A percentile compares a stretch with the other conserved stretches of the same genome.
Conservation (phyloP, 345 rosid species). For the Linum lewisii region DNA sequence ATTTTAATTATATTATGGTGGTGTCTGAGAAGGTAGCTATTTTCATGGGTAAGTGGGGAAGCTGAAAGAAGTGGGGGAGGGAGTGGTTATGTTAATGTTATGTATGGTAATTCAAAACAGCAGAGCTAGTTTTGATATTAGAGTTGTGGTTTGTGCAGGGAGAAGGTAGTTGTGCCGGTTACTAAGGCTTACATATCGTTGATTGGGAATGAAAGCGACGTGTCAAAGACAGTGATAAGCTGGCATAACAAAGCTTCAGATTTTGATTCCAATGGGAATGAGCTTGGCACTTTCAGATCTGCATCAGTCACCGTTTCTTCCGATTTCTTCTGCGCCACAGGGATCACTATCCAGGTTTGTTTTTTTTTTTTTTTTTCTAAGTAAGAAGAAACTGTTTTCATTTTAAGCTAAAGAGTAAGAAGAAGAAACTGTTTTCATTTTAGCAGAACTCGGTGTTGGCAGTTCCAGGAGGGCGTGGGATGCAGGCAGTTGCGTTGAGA, state of each 20-base stretch:
- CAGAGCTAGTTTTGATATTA: not conserved
- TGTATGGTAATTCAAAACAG: not conserved
- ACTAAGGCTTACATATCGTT: conserved; percentile 67
- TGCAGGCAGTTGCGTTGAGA: conserved; percentile 79
- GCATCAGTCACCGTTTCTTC: conserved; percentile 65
- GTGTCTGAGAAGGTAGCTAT: not conserved
- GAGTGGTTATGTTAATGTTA: not conserved
- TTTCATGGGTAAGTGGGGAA: not conserved
- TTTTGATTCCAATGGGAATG: conserved; percentile 27
- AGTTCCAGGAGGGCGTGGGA: conserved; percentile 51
- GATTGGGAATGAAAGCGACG: conserved; percentile 43
- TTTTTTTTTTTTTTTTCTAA: not conserved
- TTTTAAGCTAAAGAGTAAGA: too few species aligned
- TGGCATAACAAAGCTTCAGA: conserved; percentile 85
- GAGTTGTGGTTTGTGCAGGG: conserved; percentile 31
- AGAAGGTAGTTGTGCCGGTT: conserved; percentile 59
- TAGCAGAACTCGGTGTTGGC: conserved; percentile 74
- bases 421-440: not conserved
- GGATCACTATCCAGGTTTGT: conserved; percentile 68
- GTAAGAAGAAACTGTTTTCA: not conserved
- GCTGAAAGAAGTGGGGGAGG: not conserved
- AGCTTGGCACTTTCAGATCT: conserved; percentile 62
- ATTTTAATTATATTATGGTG: too few species aligned
- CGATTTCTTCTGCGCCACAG: conserved; percentile 74
- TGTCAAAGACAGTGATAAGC: conserved; percentile 38